Conservation (phyloP, 108 stramenopile genomes). For the Fragilaria radians region DNA sequence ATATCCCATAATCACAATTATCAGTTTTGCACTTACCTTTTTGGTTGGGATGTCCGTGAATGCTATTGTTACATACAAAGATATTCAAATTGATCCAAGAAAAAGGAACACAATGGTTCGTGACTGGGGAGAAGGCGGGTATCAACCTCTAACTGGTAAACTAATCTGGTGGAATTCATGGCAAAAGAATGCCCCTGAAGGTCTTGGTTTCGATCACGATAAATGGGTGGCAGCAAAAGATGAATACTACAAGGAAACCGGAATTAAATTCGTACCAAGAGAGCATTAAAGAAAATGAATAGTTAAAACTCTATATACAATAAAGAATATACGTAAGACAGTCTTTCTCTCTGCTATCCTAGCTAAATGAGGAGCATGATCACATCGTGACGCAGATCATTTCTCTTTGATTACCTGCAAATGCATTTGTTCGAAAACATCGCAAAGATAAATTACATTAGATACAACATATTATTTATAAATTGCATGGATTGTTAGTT, state of each 20-base stretch:
- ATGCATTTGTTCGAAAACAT: too few relatives aligned
- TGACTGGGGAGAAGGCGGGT: conserved; percentile 27
- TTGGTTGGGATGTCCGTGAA: conserved; percentile 44
- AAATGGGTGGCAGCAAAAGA: conserved; percentile 55
- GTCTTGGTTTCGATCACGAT: conserved; percentile 60
- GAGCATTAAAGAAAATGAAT: too few relatives aligned
- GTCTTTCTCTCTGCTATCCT: too few relatives aligned
- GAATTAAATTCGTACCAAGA: too few relatives aligned
- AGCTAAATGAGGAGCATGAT: too few relatives aligned
- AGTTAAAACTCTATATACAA: too few relatives aligned
- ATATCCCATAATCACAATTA: conserved; percentile 60
- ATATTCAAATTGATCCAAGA: conserved; percentile 42
- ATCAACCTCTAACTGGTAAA: conserved; percentile 9
- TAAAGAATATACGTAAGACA: too few relatives aligned
- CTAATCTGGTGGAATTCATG: conserved; percentile 13
- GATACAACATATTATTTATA: too few relatives aligned
- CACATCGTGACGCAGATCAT: too few relatives aligned
- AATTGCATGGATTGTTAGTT: too few relatives aligned
- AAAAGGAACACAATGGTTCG: conserved; percentile 34
- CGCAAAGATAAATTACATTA: too few relatives aligned
- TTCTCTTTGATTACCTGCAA: too few relatives aligned
- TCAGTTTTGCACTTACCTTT: conserved; percentile 45
- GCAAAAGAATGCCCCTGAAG: conserved; percentile 27
- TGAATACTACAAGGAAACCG: conserved; percentile 9
- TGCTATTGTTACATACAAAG: conserved; percentile 49